A percentile compares a stretch with the other conserved stretches of the same genome.
phyloP scores from a whole-genome alignment of 192 early-diverging fungal species.

The Phlyctochytrium planicorne region DNA sequence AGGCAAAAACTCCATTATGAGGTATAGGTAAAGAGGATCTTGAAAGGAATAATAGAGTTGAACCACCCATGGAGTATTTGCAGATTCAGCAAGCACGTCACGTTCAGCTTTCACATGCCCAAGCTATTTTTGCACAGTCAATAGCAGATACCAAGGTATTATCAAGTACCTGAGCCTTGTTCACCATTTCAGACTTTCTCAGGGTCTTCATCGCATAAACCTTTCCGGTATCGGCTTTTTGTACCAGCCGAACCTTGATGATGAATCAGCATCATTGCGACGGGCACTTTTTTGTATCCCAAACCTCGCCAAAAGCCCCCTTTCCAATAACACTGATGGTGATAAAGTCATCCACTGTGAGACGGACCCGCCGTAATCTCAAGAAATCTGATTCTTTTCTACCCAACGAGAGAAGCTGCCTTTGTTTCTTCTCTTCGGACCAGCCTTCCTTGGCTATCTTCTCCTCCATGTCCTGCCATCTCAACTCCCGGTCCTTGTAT shows the following conservation, averaged over 20 bases:
- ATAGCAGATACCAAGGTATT: not conserved
- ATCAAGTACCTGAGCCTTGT: conserved; percentile 80
- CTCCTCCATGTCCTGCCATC: conserved; percentile 79
- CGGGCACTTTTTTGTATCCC: not conserved
- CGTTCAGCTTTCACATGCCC: conserved; percentile 98
- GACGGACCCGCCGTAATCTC: conserved; percentile 79
- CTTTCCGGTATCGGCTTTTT: conserved; percentile 94
- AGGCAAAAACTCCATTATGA: conserved; percentile 99
- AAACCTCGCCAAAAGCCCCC: conserved; percentile 97
- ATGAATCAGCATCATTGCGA: conserved; percentile 4
- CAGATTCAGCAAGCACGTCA: conserved; percentile 93
- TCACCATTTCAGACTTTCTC: conserved; percentile 96
- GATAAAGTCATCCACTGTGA: conserved; percentile 88
- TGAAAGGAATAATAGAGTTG: conserved; percentile 99
- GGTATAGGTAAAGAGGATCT: conserved; percentile 87
- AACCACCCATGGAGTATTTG: conserved; percentile 91
- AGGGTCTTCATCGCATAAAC: conserved; percentile 99
- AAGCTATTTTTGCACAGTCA: conserved; percentile 56
- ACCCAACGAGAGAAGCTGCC: conserved; percentile 76
- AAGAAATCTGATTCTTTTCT: conserved; percentile 93
- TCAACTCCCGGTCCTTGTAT: conserved; percentile 49
- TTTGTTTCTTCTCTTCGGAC: conserved; percentile 83
- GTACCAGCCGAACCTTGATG: conserved; percentile 83
- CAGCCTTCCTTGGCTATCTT: conserved; percentile 70
- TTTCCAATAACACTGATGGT: conserved; percentile 99